Conservation (phyloP, 1,284 basidiomycete genomes). For the Ustilago curta region DNA sequence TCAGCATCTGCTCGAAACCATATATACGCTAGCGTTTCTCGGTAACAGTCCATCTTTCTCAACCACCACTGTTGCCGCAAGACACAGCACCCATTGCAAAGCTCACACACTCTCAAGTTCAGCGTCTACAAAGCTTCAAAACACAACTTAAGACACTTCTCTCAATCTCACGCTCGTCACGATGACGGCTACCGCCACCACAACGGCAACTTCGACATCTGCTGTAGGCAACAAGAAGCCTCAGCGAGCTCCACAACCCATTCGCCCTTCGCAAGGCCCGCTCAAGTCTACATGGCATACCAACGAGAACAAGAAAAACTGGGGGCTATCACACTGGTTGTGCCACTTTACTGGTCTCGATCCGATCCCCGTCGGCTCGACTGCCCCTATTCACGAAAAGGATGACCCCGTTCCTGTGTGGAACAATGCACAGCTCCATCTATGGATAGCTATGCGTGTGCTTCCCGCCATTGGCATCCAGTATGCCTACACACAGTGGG, state of each 20-base stretch:
- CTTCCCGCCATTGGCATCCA: slow-evolving; percentile 52
- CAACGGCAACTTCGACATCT: slow-evolving; percentile 7
- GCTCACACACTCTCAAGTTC: neutral
- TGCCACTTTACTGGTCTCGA: slow-evolving; percentile 32
- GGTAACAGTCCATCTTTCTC: neutral
- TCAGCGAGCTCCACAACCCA: slow-evolving; percentile 24
- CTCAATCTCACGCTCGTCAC: neutral
- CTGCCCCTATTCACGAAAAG: slow-evolving; percentile 33
- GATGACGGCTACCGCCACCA: slow-evolving; percentile 29
- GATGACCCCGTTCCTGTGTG: slow-evolving; percentile 49
- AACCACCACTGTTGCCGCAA: neutral
- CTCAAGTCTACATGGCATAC: slow-evolving; percentile 49
- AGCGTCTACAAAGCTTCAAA: slow-evolving; percentile 1
- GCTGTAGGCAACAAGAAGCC: slow-evolving; percentile 21
- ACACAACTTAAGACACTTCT: neutral
- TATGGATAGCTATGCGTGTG: slow-evolving; percentile 47
- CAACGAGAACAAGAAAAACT: slow-evolving; percentile 15
- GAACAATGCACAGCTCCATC: slow-evolving; percentile 48
- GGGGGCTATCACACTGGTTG: slow-evolving; percentile 31
- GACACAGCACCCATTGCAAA: neutral
- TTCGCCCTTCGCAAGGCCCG: slow-evolving; percentile 43
- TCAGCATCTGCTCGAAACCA: neutral
- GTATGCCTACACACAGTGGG: slow-evolving; percentile 41
- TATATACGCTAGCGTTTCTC: neutral
- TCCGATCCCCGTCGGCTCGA: slow-evolving; percentile 30